Conservation (phyloP, 306 rosid species). For the Astragalus glycyphyllos region DNA sequence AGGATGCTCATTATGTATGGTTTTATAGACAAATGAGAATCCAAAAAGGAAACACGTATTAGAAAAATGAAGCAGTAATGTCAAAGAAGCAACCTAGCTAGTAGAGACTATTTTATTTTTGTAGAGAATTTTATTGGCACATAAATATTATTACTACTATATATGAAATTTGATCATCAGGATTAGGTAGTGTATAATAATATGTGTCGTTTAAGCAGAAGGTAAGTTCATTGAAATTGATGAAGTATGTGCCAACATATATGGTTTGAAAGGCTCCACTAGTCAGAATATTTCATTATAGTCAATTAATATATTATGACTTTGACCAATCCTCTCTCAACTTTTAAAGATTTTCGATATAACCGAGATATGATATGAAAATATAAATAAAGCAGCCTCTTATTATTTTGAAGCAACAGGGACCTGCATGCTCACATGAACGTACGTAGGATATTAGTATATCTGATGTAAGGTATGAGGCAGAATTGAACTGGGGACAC, state of each 20-base stretch:
- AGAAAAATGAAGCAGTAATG: conserved; percentile 31
- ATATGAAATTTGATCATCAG: conserved; percentile 9
- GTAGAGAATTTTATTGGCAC: conserved; percentile 11
- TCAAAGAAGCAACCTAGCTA: conserved; percentile 52
- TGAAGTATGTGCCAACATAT: conserved; percentile 35
- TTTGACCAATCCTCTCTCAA: conserved; percentile 49
- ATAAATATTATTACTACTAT: conserved; percentile 12
- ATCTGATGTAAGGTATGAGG: neutral
- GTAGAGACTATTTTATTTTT: conserved; percentile 39
- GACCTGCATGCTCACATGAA: neutral
- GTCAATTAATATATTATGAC: conserved; percentile 26
- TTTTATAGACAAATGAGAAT: conserved; percentile 62
- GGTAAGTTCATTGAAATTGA: conserved; percentile 45
- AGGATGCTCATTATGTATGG: conserved; percentile 37
- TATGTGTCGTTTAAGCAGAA: conserved; percentile 44
- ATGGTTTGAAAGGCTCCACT: conserved; percentile 34
- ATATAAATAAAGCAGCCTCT: neutral
- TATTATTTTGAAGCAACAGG: neutral
- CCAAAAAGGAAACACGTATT: conserved; percentile 31
- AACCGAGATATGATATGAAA: conserved; percentile 36
- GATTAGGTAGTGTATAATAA: conserved; percentile 59
- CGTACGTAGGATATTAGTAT: neutral
- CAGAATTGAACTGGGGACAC: neutral
- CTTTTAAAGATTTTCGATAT: conserved; percentile 50
- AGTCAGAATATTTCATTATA: conserved; percentile 28